Base-by-base conservation (phyloP, 2,329 filamentous ascomycete genomes). In the Dactylellina parvicollis region DNA sequence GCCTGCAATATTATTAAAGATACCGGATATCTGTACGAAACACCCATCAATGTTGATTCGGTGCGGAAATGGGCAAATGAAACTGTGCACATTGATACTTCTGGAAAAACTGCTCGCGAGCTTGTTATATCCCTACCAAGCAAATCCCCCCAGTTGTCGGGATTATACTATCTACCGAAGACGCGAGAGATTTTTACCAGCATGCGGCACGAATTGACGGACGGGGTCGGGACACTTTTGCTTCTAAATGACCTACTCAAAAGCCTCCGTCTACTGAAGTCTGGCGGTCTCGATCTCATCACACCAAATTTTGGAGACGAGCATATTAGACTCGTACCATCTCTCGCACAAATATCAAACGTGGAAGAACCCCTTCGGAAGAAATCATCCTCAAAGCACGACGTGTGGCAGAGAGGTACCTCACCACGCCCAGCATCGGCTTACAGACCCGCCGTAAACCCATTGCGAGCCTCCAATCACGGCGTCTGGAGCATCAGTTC, bases 171-270 rank as follows among this genome's bases (percentile, higher is more conserved):
- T 34, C 24, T 66, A 12, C 61, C 61, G 5, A 32, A 57, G 1
- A 47, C 14, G 16, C 20, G 24, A 8, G 61, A 66, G 28, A 10
- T 66, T 26, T 46, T 66, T 20, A 16, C 57, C 12, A 40, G 16
- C 1, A 9, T 57, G 12, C 52, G 50, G 5, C 61, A 57, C 20
- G 52, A 66, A 22, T 2, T 57, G 1, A 20, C 16, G 10, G 61
- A 66, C 38, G 61, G 61, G 2, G 22, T 55, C 20, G 50, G 52
- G 3, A 57, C 52, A 22, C 20, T 50, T n/a, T 49, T 49, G 28
- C 9, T 66, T 20, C 26, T 66, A 20, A 50, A 66, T 28, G 30
- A 26, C 9, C 28, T 66, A 20, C 40, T 66, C n/a, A 50, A 66
- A 18, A 4, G 16, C 9, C 52, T 66, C 16, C 40, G 32, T 5